Base-by-base conservation (phyloP, 805 yeast genomes). In the Yarrowia sp. region DNA sequence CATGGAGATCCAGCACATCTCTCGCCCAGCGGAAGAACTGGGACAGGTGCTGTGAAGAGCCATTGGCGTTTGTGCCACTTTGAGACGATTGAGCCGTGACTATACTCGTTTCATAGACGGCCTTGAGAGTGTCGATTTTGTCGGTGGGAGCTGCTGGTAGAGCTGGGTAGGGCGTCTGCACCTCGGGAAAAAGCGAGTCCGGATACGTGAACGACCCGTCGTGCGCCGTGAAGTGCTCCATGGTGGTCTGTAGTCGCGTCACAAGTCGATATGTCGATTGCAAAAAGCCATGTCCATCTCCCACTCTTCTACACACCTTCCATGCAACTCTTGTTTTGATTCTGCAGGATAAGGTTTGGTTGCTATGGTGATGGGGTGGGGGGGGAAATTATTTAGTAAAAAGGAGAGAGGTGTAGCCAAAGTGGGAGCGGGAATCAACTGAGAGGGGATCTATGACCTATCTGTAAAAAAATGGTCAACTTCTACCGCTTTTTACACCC, bases 11-110 rank as follows among this genome's bases (percentile, higher is more conserved):
- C 36, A 77, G 67, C 42, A 71, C 72, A 32, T 70, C 74, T 0
- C 75, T 74, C 3, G 80, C 79, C 80, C 80, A 78, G 26, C 70
- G 50, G 64, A 74, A 74, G 41, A 74, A 65, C 59, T 65, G 65
- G 15, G 49, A 26, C 15, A 68, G 45, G 43, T 56, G 49, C 43
- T 58, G 68, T 8, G 59, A 63, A 2, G 45, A 22, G 36, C 46
- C 63, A 14, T 12, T 8, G 19, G 22, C 46, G 40, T 38, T 26
- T 26, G 32, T 26, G 32, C 32, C 32, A 26, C 32, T 26, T 3
- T 26, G 32, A 26, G 32, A 26, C 4, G 71, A 69, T 16, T 46
- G 52, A 22, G 63, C 49, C 10, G 69, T 69, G 1, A 59, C 40
- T 22, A 59, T 59, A 8, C 26, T 70, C 56, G 22, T 65, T 42